Base-by-base conservation (phyloP, 2,329 filamentous ascomycete species). In the Podosphaera fusca region DNA sequence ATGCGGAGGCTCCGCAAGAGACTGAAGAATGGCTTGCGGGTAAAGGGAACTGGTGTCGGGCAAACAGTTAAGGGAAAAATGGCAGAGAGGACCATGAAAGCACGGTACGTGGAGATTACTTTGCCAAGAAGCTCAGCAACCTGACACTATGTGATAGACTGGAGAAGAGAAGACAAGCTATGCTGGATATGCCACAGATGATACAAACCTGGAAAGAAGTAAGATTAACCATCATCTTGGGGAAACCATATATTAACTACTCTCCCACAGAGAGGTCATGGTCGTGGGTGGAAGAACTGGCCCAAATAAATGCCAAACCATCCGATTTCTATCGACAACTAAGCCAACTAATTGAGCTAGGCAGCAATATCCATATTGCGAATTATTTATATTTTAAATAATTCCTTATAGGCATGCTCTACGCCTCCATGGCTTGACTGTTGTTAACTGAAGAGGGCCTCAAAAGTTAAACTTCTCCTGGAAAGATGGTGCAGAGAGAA, bases 121-220 rank as follows among this genome's bases (percentile, higher is more conserved):
- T 21, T 55, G 7, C 33, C 31, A 38, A 3, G 1, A 34, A 2
- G 14, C n/a, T 3, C 45, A 30, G 33, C 9, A 14, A 4, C 29
- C 30, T 56, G 29, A 38, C 30, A 12, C 9, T 10, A n/a, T 59
- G 60, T n/a, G 1, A 57, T 66, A 85, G 83, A 70, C 78, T 96
- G 77, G 87, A 95, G 69, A 81, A 85, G 73, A 82, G 88, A 72
- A 85, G 84, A 76, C 79, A 86, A 70, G 92, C 92, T 59, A 95
- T 96, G 87, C 70, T 94, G 73, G 82, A 83, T 59, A 98, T 98
- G 92, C 88, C 90, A 61, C 80, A 84, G 66, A 79, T 96, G 73
- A 86, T 98, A 69, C 80, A 84, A 70, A 76, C 85, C 70, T 98
- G 90, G 92, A 95, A 95, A 73, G 82, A 85, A 79, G 86, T 92